A percentile compares a stretch with the other conserved stretches of the same genome.
These are phyloP conservation scores for Tremella yokohamensis DNA, from an alignment of 768 basidiomycete genomes.

Conservation along the genomic window DNA sequence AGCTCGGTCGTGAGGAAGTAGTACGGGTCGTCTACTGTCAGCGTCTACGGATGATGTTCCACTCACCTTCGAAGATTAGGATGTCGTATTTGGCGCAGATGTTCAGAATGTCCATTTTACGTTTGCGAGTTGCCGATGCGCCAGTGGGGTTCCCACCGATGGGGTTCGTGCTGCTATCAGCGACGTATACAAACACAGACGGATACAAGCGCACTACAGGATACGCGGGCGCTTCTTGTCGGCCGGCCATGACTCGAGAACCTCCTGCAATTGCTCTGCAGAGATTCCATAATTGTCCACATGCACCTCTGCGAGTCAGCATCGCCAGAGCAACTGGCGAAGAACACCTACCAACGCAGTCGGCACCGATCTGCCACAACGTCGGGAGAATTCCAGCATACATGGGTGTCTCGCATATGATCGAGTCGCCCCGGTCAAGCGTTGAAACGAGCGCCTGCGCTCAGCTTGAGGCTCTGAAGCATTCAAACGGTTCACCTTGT, in stretches of 20 bases:
- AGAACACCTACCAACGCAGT: constrained; percentile 46
- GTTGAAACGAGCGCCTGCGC: constrained; percentile 66
- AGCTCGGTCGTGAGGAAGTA: constrained; percentile 50
- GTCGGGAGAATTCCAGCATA: constrained; percentile 51
- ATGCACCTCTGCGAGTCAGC: constrained; percentile 61
- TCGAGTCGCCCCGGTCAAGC: constrained; percentile 71
- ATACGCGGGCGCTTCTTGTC: constrained; percentile 69
- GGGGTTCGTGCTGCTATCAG: constrained; percentile 39
- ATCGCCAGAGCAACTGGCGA: too few species aligned
- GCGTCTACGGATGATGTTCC: constrained; percentile 3
- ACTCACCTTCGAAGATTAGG: constrained; percentile 75
- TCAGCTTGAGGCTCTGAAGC: background rate
- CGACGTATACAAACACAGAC: background rate
- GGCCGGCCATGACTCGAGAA: constrained; percentile 70
- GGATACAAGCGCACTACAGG: constrained; percentile 60
- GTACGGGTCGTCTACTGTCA: constrained; percentile 64
- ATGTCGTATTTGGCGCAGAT: constrained; percentile 71
- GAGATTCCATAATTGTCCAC: constrained; percentile 71
- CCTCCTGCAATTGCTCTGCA: constrained; percentile 60
- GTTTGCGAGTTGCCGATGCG: constrained; percentile 65
- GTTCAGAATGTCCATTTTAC: constrained; percentile 65
- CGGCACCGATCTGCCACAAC: constrained; percentile 35
- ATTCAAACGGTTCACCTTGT: constrained; percentile 60
- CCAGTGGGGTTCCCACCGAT: constrained; percentile 84
- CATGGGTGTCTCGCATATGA: constrained; percentile 67